Base-by-base conservation (phyloP, 148 eudicot genomes). In the Silene conica region DNA sequence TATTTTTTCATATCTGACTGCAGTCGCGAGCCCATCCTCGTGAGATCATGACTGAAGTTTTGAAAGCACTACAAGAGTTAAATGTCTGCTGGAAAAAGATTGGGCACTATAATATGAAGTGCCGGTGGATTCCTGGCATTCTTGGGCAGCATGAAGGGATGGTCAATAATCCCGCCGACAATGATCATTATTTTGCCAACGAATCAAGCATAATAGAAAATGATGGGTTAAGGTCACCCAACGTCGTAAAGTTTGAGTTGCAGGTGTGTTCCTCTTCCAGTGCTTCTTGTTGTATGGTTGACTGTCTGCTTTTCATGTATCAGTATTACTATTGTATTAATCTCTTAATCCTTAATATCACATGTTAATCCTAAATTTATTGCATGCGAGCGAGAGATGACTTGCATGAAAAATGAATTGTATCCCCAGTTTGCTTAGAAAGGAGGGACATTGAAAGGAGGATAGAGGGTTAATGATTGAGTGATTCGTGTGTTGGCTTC, bases 11-110 rank as follows among this genome's bases (percentile, higher is more conserved):
- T 74, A 21, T 79, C 60, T 75, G 76, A 70, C 41, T 77, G 69
- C 83, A 95, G 98, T 92, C 96, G 15, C 90, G 90, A 80, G 98
- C 97, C 31, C 93, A 84, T 79, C 98, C 98, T 54, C 89, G 92
- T 57, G 89, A 92, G 81, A 90, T 92, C 71, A 92, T 95, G 98
- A 86, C 87, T 8, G 98, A 92, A 82, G 97, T 88, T 76, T 83
- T 95, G 67, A 95, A 88, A 83, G 97, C 97, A 78, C 84, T 95
- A 63, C 92, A 92, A 77, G 93, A 95, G 79, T 66, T 95, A 79
- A 90, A 92, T 68, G 98, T 95, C 22, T 63, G 82, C 75, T 95
- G 98, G 98, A 95, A 95, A 82, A 88, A 89, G 87, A 85, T 90
- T 16, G 98, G 98, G 55, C 98, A 88, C 73, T 95, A 90, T 75